Evolutionary conservation across 805 yeast genomes (phyloP).

Genomic region (Kodamaea fukazawae): DNA sequence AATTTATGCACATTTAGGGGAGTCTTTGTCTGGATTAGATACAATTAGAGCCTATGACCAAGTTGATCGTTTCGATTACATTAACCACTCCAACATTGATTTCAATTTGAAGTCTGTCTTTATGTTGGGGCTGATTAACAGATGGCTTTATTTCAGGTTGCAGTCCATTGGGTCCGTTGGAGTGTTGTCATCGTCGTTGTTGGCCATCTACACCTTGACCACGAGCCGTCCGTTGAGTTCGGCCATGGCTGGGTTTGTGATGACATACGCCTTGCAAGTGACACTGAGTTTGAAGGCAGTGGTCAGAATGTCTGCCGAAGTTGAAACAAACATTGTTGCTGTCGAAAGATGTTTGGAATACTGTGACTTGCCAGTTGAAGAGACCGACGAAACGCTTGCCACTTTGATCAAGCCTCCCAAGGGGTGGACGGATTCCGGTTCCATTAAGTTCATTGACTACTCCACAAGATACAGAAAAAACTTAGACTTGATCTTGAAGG

Average conservation of each 20-base stretch:
- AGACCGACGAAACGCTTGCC: conserved; percentile 59
- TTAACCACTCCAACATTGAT: conserved; percentile 22
- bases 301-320: conserved; percentile 61
- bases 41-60: conserved; percentile 27
- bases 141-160: conserved; percentile 28
- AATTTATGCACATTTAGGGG: conserved; percentile 28
- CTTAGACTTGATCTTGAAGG: conserved; percentile 19
- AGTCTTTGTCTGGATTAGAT: conserved; percentile 27
- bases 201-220: conserved; percentile 41
- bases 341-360: conserved; percentile 70
- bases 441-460: conserved; percentile 49
- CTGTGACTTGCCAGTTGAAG: conserved; percentile 44
- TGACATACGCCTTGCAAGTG: conserved; percentile 61
- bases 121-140: conserved; percentile 20
- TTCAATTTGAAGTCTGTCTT: conserved; percentile 18
- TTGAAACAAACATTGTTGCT: conserved; percentile 63
- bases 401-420: conserved; percentile 65
- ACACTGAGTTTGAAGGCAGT: conserved; percentile 53
- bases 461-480: conserved; percentile 22
- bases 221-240: conserved; percentile 47
- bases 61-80: conserved; percentile 20
- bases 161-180: conserved; percentile 23
- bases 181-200: conserved; percentile 27
- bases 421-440: conserved; percentile 77
- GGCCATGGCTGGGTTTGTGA: conserved; percentile 62